phyloP scores from a whole-genome alignment of 1,284 basidiomycete genomes.

The Mycosarcoma maydis region DNA sequence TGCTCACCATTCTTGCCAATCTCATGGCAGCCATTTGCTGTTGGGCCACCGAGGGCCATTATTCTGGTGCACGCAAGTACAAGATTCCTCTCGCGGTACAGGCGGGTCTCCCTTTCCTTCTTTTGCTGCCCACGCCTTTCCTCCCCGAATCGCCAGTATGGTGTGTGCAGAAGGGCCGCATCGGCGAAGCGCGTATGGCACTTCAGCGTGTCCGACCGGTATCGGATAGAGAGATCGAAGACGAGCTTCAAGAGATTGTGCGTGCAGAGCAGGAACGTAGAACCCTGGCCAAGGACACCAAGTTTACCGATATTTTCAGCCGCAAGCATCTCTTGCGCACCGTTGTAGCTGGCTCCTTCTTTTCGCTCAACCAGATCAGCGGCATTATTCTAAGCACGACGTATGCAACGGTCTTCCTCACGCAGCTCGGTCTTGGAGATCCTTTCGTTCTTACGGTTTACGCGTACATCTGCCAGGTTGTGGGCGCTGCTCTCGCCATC shows the following conservation, averaged over 20 bases:
- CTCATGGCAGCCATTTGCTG: slow-evolving; percentile 50
- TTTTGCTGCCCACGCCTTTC: slow-evolving; percentile 42
- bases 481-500: slow-evolving; percentile 48
- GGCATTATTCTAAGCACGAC: slow-evolving; percentile 58
- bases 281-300: slow-evolving; percentile 34
- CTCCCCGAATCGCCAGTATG: slow-evolving; percentile 50
- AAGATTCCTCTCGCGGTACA: slow-evolving; percentile 51
- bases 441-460: slow-evolving; percentile 54
- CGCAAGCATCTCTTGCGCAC: slow-evolving; percentile 47
- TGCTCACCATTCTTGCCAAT: slow-evolving; percentile 52
- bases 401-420: slow-evolving; percentile 54
- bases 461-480: slow-evolving; percentile 46
- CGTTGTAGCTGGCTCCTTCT: slow-evolving; percentile 54
- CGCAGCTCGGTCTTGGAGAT: slow-evolving; percentile 46
- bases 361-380: slow-evolving; percentile 57
- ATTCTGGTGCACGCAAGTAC: slow-evolving; percentile 36
- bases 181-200: slow-evolving; percentile 40
- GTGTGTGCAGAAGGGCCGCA: slow-evolving; percentile 53
- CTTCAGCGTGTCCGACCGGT: slow-evolving; percentile 43
- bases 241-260: slow-evolving; percentile 43
- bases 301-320: slow-evolving; percentile 53
- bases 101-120: slow-evolving; percentile 39
- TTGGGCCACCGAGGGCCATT: slow-evolving; percentile 38
- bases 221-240: slow-evolving; percentile 43
- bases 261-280: slow-evolving; percentile 49